A percentile compares a stretch with the other conserved stretches of the same genome.
phyloP scores from a whole-genome alignment of 345 rosid genomes.

The Pugionium dolabratum region DNA sequence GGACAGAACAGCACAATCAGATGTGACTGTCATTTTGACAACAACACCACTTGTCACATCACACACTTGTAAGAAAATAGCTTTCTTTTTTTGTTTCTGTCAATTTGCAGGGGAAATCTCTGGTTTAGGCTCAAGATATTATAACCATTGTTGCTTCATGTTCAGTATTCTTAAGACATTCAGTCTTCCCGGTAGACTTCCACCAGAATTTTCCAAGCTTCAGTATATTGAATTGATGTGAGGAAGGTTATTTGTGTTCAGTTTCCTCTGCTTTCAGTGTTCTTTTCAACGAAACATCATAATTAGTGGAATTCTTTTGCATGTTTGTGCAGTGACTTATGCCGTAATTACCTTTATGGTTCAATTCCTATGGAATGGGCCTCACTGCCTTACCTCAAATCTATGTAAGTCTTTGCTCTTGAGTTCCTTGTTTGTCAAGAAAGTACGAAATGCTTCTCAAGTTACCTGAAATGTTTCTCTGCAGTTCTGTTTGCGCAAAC shows the following conservation, averaged over 20 bases:
- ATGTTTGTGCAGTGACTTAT: conserved; percentile 55
- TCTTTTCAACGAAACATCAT: not conserved
- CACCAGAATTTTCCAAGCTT: conserved; percentile 60
- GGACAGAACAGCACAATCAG: conserved; percentile 36
- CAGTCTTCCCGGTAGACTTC: conserved; percentile 71
- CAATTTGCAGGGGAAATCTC: not conserved
- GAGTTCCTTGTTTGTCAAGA: conserved; percentile 18
- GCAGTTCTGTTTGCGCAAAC: conserved; percentile 54
- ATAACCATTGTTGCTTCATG: conserved; percentile 11
- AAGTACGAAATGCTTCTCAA: conserved; percentile 16
- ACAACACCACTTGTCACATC: conserved; percentile 39
- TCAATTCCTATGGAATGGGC: conserved; percentile 66
- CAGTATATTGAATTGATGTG: conserved; percentile 55
- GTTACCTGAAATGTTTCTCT: conserved; percentile 14
- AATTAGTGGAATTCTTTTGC: not conserved
- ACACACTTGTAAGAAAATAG: conserved; percentile 39
- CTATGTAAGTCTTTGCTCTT: conserved; percentile 45
- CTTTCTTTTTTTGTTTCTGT: not conserved
- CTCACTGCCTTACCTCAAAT: conserved; percentile 43
- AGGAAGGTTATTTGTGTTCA: conserved; percentile 25
- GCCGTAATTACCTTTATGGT: conserved; percentile 58
- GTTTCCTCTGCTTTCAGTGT: not conserved
- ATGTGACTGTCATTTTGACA: conserved; percentile 38
- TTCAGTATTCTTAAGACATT: conserved; percentile 50
- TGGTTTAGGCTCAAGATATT: not conserved